Base-by-base conservation (phyloP, 2,329 filamentous ascomycete species). In the Cercospora beticola region DNA sequence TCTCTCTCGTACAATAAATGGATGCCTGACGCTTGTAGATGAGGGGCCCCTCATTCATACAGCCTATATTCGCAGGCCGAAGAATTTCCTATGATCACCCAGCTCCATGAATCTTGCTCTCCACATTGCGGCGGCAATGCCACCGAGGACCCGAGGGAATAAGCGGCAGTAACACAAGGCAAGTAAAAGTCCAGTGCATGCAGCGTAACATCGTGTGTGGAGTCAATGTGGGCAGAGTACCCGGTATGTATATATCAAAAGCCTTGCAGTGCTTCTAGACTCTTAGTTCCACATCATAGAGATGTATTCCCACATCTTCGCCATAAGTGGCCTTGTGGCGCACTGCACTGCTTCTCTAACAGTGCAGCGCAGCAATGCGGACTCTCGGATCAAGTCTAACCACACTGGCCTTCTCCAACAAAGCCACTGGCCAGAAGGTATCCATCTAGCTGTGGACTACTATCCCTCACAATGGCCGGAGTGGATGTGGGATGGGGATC, bases 381-480 rank as follows among this genome's bases (percentile, higher is more conserved):
- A 23, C 23, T 23, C 54, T 28, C 21, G 23, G 26, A 57, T 57
- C 28, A 28, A 57, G 36, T 43, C 21, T 14, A 71, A 72, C 26
- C 30, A 28, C 3, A 65, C 69, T 9, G 23, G 64, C 10, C 18
- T 26, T 23, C 66, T 69, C 0, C 40, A 72, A 26, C 43, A 57
- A 21, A 66, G 36, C n/a, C 72, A 66, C 23, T 73, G 71, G 70
- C 72, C 72, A 9, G 46, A 21, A 33, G 72, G 71, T 4, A 56
- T 73, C 3, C 69, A 74, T 31, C 70, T 74, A 14, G 72, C 65
- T 3, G 72, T 74, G 23, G 73, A 74, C 54, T 74, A 74, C 58
- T 74, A 74, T 26, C 72, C 73, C 23, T 74, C 73, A 1, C 73
- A 74, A 70, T 74, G 73, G 73, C 71, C 72, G 2, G 71, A 74